Percentiles rank a stretch among this genome's conserved stretches.
phyloP scores from a whole-genome alignment of 768 basidiomycete species.

The Jaapia argillacea region DNA sequence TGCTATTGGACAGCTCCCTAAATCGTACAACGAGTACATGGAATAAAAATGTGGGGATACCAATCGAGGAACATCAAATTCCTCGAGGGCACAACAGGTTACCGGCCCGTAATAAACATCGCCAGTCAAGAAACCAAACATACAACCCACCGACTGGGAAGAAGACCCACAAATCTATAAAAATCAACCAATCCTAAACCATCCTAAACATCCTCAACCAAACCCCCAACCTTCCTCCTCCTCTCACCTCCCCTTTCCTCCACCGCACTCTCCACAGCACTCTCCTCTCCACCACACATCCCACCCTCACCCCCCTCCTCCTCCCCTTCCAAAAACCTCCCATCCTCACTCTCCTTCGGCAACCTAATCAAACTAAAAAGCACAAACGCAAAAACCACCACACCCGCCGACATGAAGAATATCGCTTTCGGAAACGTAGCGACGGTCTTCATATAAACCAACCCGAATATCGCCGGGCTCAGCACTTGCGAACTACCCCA shows the following conservation, averaged over 20 bases:
- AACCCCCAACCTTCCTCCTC: neutral
- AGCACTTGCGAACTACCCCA: conserved; percentile 50
- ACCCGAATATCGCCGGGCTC: conserved; percentile 64
- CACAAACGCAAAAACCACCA: conserved; percentile 30
- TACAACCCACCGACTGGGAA: no score
- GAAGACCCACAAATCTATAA: no score
- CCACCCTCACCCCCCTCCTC: neutral
- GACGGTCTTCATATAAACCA: conserved; percentile 64
- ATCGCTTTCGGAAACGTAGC: conserved; percentile 58
- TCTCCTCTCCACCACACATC: neutral
- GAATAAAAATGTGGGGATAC: no score
- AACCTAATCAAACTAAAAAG: conserved; percentile 40
- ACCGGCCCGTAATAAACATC: no score
- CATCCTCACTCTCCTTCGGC: conserved; percentile 3
- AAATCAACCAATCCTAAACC: no score
- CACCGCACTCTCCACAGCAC: neutral
- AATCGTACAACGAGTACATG: no score
- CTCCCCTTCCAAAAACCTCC: neutral
- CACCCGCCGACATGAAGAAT: conserved; percentile 44
- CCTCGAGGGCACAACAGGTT: no score
- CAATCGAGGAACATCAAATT: no score
- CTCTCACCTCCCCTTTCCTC: no score
- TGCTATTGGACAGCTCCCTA: no score
- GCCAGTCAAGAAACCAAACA: no score
- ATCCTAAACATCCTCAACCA: no score